Conservation (phyloP, 805 yeast species). For the Tetrapisispora phaffii region DNA sequence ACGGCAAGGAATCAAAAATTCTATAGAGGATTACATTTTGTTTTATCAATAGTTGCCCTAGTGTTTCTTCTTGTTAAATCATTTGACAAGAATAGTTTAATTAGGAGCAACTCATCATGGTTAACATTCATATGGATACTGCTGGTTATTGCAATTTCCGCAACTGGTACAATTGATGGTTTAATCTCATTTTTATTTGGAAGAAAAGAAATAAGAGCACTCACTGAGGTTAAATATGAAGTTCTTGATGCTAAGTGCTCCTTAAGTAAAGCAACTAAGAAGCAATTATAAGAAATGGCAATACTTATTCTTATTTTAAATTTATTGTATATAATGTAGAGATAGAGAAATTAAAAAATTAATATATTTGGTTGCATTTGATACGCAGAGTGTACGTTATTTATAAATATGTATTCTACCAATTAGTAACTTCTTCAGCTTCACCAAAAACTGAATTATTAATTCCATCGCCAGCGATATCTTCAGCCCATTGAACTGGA, state of each 20-base stretch:
- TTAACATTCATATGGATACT: conserved; percentile 57
- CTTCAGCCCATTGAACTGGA: conserved; percentile 34
- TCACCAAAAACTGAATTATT: conserved; percentile 80
- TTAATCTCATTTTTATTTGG: conserved; percentile 73
- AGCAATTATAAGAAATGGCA: not conserved
- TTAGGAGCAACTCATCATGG: conserved; percentile 47
- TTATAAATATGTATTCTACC: conserved; percentile 39
- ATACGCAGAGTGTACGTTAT: too few species aligned
- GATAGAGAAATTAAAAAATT: not conserved
- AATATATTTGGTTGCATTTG: not conserved
- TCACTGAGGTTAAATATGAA: conserved; percentile 65
- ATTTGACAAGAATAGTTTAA: conserved; percentile 49
- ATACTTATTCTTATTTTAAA: not conserved
- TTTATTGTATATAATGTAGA: not conserved
- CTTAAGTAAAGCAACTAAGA: not conserved
- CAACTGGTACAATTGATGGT: conserved; percentile 67
- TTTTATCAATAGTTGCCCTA: conserved; percentile 41
- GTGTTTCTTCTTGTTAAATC: conserved; percentile 31
- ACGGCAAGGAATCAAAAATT: conserved; percentile 49
- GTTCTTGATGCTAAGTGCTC: conserved; percentile 33
- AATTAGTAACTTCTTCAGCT: conserved; percentile 85
- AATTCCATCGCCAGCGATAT: conserved; percentile 34
- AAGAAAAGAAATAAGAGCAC: conserved; percentile 65
- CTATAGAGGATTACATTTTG: conserved; percentile 61
- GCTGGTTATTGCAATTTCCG: conserved; percentile 43